Conservation (phyloP, 2,329 filamentous ascomycete species). For the Pyrenophora teres region DNA sequence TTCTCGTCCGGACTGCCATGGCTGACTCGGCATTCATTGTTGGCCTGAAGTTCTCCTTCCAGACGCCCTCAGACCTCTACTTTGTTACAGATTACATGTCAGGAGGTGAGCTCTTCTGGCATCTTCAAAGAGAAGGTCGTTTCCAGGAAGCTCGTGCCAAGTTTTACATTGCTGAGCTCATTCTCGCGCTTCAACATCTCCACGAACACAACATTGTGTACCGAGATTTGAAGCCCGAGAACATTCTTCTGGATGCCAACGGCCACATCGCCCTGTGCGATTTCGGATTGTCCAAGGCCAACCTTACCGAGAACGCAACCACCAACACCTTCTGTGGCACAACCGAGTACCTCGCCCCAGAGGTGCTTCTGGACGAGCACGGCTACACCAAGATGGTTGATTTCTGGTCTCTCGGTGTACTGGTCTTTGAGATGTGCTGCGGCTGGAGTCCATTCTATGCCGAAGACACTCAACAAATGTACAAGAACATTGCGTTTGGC, state of each 20-base stretch:
- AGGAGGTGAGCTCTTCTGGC: conserved; percentile 97
- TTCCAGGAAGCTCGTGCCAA: conserved; percentile 95
- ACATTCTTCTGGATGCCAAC: conserved; percentile 94
- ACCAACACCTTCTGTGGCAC: conserved; percentile 99
- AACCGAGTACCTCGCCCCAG: conserved; percentile 94
- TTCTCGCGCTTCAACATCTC: conserved; percentile 90
- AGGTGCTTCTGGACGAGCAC: conserved; percentile 92
- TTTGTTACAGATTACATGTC: conserved; percentile 99
- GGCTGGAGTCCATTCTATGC: conserved; percentile 99
- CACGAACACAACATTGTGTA: conserved; percentile 98
- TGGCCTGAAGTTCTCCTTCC: conserved; percentile 97
- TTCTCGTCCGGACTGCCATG: conserved; percentile 92
- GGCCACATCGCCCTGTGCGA: conserved; percentile 98
- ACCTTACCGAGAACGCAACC: conserved; percentile 93
- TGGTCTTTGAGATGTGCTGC: conserved; percentile 99
- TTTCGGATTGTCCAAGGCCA: conserved; percentile 96
- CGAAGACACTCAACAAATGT: conserved; percentile 99
- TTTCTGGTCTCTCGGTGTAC: conserved; percentile 96
- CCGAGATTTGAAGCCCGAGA: conserved; percentile 95
- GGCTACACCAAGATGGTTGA: conserved; percentile 99
- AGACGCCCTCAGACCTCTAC: conserved; percentile 94
- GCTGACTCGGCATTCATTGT: conserved; percentile 97
- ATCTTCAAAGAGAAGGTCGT: conserved; percentile 93
- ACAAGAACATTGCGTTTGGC: conserved; percentile 99
- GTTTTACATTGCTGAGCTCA: conserved; percentile 98